These are phyloP conservation scores for Pharnaceum exiguum DNA, from an alignment of 148 eudicot species.

Conservation along the genomic window DNA sequence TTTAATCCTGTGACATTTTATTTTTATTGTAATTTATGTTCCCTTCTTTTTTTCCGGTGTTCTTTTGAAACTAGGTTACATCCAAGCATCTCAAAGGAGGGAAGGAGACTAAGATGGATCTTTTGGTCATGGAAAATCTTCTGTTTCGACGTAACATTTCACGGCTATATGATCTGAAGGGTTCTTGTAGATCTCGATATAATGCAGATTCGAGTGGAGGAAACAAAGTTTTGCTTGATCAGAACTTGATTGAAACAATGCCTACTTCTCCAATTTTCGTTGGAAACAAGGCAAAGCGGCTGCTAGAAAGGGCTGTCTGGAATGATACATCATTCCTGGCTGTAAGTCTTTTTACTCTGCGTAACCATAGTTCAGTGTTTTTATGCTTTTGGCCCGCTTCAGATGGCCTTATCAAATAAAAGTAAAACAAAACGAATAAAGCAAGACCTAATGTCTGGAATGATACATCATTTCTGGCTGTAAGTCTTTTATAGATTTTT, in stretches of 20 bases:
- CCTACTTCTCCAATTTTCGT: slow-evolving; percentile 79
- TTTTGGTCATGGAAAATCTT: slow-evolving; percentile 78
- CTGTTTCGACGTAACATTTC: slow-evolving; percentile 50
- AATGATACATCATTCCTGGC: slow-evolving; percentile 81
- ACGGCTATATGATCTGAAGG: slow-evolving; percentile 71
- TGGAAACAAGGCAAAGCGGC: slow-evolving; percentile 61
- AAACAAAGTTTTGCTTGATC: slow-evolving; percentile 72
- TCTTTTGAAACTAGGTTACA: slow-evolving; percentile 44
- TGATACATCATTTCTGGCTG: too few species aligned
- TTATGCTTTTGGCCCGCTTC: too few species aligned
- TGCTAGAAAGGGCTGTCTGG: slow-evolving; percentile 83
- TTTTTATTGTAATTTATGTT: slow-evolving; percentile 2
- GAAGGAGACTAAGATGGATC: slow-evolving; percentile 67
- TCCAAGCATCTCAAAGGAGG: slow-evolving; percentile 71
- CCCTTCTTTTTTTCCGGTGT: background rate
- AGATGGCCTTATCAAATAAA: too few species aligned
- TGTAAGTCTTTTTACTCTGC: slow-evolving; percentile 34
- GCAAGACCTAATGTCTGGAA: too few species aligned
- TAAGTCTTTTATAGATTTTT: too few species aligned
- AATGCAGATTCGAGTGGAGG: slow-evolving; percentile 65
- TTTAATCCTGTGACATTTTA: background rate
- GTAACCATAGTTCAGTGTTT: too few species aligned
- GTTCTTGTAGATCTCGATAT: slow-evolving; percentile 74
- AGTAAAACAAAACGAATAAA: too few species aligned
- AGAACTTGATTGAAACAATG: slow-evolving; percentile 77